These are phyloP conservation scores for Anethum foeniculum DNA, from an alignment of 140 eudicot species.

Conservation along the genomic window DNA sequence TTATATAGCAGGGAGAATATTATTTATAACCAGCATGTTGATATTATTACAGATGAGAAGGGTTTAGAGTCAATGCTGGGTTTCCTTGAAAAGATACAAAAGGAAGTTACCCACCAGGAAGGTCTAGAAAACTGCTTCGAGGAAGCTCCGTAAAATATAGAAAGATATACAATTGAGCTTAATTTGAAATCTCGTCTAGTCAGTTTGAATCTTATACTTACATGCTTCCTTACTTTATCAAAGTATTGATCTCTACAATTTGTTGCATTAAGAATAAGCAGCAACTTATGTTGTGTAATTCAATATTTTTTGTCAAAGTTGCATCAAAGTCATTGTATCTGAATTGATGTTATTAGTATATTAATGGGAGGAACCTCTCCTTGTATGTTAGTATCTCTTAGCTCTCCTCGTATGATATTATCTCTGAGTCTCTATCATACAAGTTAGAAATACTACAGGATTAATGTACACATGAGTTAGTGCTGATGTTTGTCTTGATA, in stretches of 20 bases:
- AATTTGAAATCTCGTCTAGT: neutral
- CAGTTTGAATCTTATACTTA: neutral
- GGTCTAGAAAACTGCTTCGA: slow-evolving; percentile 5
- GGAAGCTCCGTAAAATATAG: neutral
- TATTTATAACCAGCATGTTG: neutral
- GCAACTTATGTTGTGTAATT: neutral
- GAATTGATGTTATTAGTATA: neutral
- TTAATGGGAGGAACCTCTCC: neutral
- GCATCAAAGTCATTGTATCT: neutral
- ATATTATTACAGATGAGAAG: slow-evolving; percentile 51
- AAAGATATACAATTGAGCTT: neutral
- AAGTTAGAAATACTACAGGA: neutral
- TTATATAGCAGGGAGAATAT: neutral
- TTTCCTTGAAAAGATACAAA: slow-evolving; percentile 63
- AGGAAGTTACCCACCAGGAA: slow-evolving; percentile 27
- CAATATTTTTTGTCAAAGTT: neutral
- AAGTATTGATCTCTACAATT: neutral
- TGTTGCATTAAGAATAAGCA: neutral
- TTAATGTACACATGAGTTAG: neutral
- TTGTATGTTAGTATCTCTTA: neutral
- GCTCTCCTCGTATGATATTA: neutral
- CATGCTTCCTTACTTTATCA: neutral
- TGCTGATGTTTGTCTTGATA: neutral
- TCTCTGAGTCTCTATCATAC: neutral
- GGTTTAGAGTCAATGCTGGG: slow-evolving; percentile 47